Evolutionary conservation across 2,329 filamentous ascomycete genomes (phyloP), one percentile per base, ranked within the genome.

Genomic region (Colletotrichum lupini): DNA sequence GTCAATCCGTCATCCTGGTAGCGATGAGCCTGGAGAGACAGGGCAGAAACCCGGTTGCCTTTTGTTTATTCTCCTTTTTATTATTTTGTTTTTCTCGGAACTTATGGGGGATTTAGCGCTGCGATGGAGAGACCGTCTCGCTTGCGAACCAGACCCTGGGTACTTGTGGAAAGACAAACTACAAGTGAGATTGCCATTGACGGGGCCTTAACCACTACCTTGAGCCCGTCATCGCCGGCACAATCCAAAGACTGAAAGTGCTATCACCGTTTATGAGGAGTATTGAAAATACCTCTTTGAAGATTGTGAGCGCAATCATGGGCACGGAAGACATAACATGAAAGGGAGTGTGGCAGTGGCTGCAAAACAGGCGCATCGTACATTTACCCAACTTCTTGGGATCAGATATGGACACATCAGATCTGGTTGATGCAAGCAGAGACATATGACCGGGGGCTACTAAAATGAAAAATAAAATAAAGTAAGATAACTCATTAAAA

Each of bases 331-430:
- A 42, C 8, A 49, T 19, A 24, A 32, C n/a, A 28, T 55, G 42
- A n/a, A 60, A 26, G 24, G n/a, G 42, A 22, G 59, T 28, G 59
- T 49, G 35, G n/a, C 24, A 28, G 37, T 1, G 22, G 65, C 53
- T 73, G 59, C 68, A 63, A 62, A 65, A 37, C 26, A 24, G 57
- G 35, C 49, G 30, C 32, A 16, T 19, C 28, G 56, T n/a, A 24
- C 14, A 32, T 16, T 60, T 30, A 65, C 59, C 69, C 70, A 69
- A 57, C 60, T 52, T 61, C 64, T 49, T 22, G 60, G 60, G 16
- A 64, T n/a, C 35, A n/a, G 19, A 26, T 14, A 61, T 65, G 60
- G 64, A 24, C 53, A 66, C 59, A 56, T 69, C 53, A 66, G 52
- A 69, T 67, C 65, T 63, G 52, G 53, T 30, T 72, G 65, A 63